These are phyloP conservation scores for Xanthoconium purpureum DNA, from an alignment of 768 basidiomycete species.

Conservation along the genomic window DNA sequence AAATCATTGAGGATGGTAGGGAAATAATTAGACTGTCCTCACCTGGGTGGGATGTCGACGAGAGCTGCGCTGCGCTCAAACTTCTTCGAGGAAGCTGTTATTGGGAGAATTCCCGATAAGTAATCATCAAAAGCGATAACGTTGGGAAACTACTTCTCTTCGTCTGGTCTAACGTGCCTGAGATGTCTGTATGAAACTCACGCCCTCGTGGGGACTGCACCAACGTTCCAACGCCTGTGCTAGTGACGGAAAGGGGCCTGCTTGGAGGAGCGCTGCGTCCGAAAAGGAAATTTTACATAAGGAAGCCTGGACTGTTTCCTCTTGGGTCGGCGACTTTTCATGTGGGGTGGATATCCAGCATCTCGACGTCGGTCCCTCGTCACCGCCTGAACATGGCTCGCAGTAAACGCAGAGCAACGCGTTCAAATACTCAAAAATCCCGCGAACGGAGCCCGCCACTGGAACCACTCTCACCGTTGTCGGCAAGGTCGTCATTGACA, in stretches of 20 bases:
- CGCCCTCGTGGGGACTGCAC: no score
- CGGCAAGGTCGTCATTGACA: constrained; percentile 29
- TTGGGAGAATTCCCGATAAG: no score
- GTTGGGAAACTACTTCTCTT: no score
- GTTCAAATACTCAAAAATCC: constrained; percentile 36
- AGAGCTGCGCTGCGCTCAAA: no score
- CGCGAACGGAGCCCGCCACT: constrained; percentile 33
- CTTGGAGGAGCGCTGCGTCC: neutral
- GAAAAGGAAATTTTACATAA: constrained; percentile 30
- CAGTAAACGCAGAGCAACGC: constrained; percentile 42
- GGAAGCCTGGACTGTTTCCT: neutral
- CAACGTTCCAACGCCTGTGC: no score
- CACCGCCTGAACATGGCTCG: constrained; percentile 39
- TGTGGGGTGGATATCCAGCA: constrained; percentile 6
- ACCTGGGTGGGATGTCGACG: neutral
- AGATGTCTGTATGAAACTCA: no score
- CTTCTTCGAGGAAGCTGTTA: no score
- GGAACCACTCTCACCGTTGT: constrained; percentile 32
- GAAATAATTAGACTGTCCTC: neutral
- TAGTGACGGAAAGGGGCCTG: no score
- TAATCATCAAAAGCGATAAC: no score
- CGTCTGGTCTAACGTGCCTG: no score
- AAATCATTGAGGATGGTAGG: neutral
- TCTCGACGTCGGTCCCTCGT: constrained; percentile 6
- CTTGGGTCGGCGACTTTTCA: constrained; percentile 8